Base-by-base conservation (phyloP, 2,329 filamentous ascomycete genomes). In the Colletotrichum camelliae region DNA sequence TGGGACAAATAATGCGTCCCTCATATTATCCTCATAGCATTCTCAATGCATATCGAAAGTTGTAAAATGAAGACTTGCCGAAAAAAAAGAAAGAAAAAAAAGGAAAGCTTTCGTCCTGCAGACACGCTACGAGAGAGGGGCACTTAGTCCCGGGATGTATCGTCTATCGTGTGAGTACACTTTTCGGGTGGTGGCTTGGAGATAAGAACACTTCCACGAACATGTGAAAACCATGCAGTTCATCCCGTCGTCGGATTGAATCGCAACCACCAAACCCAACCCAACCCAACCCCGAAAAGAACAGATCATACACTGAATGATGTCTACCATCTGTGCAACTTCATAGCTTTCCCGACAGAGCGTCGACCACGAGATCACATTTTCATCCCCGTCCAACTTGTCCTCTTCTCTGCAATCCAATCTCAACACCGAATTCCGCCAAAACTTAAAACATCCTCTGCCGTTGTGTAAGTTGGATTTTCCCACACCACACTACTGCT, bases 191-290 rank as follows among this genome's bases (percentile, higher is more conserved):
- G 48, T 31, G 21, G n/a, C 35, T 52, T 29, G 35, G 39, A 52
- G 64, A 58, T 48, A 58, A 58, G 13, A 31, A 9, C 13, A 35
- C 27, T 52, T 48, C 67, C 43, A 55, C 57, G 52, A 52, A 39
- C 72, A 75, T 75, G 73, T 75, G 73, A 75, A 43, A 75, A 29
- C 61, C 58, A 62, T 64, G 57, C 67, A 48, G 55, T 70, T 61
- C 58, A 39, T 70, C 55, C 27, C 58, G 58, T 67, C 65, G 31
- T 67, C 65, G 39, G 39, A 57, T 35, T n/a, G 57, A 67, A 52
- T 13, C n/a, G n/a, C 39, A 65, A 31, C 24, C 24, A 65, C 13
- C 13, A 48, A 5, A 16, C n/a, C n/a, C n/a, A n/a, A n/a, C n/a
- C n/a, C n/a, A n/a, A n/a, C n/a, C n/a, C n/a, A n/a, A n/a, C n/a